These are phyloP conservation scores for Eimeria zaria DNA, from an alignment of 169 alveolate genomes.

Conservation along the genomic window DNA sequence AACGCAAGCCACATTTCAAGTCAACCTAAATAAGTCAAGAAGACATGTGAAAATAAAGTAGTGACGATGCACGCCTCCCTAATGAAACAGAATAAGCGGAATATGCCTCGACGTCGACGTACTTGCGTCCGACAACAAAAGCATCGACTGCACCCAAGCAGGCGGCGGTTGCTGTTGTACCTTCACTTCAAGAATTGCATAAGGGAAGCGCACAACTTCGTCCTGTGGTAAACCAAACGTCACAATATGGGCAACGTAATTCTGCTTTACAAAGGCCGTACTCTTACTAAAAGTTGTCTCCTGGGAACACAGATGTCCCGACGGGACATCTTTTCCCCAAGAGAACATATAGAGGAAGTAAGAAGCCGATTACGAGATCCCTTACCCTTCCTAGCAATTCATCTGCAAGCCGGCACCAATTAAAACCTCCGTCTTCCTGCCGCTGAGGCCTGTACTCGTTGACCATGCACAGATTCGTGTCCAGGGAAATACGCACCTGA, in stretches of 20 bases:
- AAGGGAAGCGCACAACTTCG: conserved; percentile 88
- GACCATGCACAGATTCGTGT: conserved; percentile 91
- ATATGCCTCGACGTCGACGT: conserved; percentile 1
- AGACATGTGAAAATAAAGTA: background rate
- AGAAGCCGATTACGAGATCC: background rate
- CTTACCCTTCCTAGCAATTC: conserved; percentile 89
- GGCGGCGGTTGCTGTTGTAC: conserved; percentile 87
- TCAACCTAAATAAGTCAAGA: background rate
- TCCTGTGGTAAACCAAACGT: conserved; percentile 52
- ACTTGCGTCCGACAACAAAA: conserved; percentile 70
- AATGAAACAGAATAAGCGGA: background rate
- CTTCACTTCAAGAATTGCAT: conserved; percentile 89
- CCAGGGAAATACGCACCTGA: conserved; percentile 90
- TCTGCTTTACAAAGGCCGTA: background rate
- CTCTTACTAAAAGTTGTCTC: background rate
- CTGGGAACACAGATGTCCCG: no score
- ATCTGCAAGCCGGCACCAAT: conserved; percentile 92
- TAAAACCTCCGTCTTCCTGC: conserved; percentile 60
- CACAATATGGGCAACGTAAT: background rate
- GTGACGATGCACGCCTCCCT: background rate
- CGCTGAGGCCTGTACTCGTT: conserved; percentile 86
- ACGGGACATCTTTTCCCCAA: no score
- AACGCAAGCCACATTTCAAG: background rate
- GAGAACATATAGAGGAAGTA: background rate
- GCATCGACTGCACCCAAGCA: conserved; percentile 88